Base-by-base conservation (phyloP, 1,284 basidiomycete species). In the Ustilago sp. region DNA sequence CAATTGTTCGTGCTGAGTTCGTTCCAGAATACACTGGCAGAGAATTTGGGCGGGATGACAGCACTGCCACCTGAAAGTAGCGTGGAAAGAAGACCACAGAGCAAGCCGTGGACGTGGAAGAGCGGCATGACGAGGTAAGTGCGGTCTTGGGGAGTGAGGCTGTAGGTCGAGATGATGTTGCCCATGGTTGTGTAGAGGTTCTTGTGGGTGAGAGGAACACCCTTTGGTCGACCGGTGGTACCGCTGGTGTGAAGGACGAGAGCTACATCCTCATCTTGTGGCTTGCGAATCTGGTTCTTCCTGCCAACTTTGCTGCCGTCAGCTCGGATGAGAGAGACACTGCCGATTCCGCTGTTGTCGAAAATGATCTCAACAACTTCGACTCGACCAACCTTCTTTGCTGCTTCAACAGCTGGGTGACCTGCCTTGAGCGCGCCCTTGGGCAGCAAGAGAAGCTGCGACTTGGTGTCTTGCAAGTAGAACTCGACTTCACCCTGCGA, bases 21-120 rank as follows among this genome's bases (percentile, higher is more conserved):
- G 19, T 84, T 84, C 91, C 91, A 92, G 80, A 91, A 92, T 0
- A 87, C 87, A 52, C 88, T 87, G 2, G 90, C 89, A 59, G 90
- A 89, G 85, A 91, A 91, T 59, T 86, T 87, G 43, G 87, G 83
- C 53, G 90, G 90, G 82, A 92, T 89, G 68, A 91, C 89, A 3
- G 90, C 88, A 69, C 88, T 89, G 8, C 90, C 90, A 5, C 90
- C 89, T 19, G 90, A 89, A 47, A 90, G 87, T 7, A 91, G 84
- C 1, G 91, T 90, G 8, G 90, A 89, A 19, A 91, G 88, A 31
- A 92, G 87, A 74, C 90, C 91, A 62, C 90, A 89, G 35, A 91
- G 88, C 51, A 91, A 89, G 39, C 90, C 90, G 60, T 90, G 90
- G 19, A 91, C 90, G 78, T 91, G 91, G 87, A 91, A 91, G 36